Evolutionary conservation across 345 rosid genomes (phyloP).

Genomic region (Streptanthus diversifolius): DNA sequence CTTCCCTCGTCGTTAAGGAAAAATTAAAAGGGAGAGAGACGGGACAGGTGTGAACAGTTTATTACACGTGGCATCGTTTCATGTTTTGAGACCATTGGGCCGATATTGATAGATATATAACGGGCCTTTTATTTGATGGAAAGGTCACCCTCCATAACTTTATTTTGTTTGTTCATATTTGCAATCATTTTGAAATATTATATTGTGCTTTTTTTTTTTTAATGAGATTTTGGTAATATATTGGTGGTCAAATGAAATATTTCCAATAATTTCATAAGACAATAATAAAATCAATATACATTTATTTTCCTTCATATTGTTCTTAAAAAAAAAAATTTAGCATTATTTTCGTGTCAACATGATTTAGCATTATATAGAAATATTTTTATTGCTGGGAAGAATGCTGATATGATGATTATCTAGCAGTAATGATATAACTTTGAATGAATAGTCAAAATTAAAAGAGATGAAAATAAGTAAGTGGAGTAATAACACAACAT

Average conservation of each 20-base stretch:
- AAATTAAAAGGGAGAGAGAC: background rate
- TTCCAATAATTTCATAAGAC: background rate
- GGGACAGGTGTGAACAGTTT: constrained; percentile 8
- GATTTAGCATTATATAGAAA: background rate
- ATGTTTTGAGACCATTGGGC: background rate
- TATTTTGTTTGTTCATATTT: background rate
- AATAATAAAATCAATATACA: background rate
- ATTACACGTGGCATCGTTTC: constrained; percentile 12
- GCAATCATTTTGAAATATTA: background rate
- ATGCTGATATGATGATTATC: background rate
- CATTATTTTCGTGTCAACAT: background rate
- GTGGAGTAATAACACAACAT: background rate
- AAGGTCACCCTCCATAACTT: background rate
- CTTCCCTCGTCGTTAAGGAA: constrained; percentile 29
- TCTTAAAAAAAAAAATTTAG: background rate
- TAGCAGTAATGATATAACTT: background rate
- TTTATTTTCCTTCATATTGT: background rate
- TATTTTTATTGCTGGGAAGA: background rate
- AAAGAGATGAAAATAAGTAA: background rate
- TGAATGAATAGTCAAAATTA: background rate
- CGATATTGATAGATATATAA: background rate
- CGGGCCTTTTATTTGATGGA: background rate
- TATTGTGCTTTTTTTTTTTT: background rate
- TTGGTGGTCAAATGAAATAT: background rate
- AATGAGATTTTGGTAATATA: background rate